Evolutionary conservation across 2,329 filamentous ascomycete species (phyloP), one percentile per base, ranked within the genome.

Genomic region (Colletotrichum endophyticum): DNA sequence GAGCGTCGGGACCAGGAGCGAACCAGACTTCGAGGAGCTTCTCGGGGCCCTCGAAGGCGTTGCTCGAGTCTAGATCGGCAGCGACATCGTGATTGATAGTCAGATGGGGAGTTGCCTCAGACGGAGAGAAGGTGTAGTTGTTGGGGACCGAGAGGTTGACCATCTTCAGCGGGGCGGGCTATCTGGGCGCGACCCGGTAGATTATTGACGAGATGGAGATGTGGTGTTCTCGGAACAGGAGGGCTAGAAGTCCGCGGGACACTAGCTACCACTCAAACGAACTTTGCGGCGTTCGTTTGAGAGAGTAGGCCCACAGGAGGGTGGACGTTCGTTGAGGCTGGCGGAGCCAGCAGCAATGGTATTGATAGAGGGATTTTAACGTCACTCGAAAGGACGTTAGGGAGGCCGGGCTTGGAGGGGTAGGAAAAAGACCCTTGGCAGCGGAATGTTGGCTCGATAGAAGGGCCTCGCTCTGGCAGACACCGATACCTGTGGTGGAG

Each of bases 21-120:
- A 99, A 99, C 97, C 97, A 99, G 83, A 99, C 96, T 89, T 99
- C 97, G 82, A 99, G 91, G 72, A 99, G 91, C 89, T 99, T 99
- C 89, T 99, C 97, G 61, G 97, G 97, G 76, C 96, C 96, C 90
- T 99, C 97, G 84, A 99, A 99, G 80, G 96, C 96, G 90, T 96
- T 98, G 90, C 90, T 95, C 74, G 96, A 98, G 88, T 99, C 97
- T 82, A 98, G 91, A 85, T 98, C 96, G 80, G 95, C 91, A 80
- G 95, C 96, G 81, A 96, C 95, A 89, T 98, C 95, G 86, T 96
- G 95, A 88, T 99, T 99, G 90, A 99, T 99, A 67, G 95, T 98
- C 88, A 98, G 89, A 85, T 97, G 95, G 76, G 96, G 96, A 74
- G 95, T 96, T 81, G 92, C 95, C 86, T 93, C 91, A 79, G 95